Conservation (phyloP, 208 protist genomes). For the Phytomonas francai region DNA sequence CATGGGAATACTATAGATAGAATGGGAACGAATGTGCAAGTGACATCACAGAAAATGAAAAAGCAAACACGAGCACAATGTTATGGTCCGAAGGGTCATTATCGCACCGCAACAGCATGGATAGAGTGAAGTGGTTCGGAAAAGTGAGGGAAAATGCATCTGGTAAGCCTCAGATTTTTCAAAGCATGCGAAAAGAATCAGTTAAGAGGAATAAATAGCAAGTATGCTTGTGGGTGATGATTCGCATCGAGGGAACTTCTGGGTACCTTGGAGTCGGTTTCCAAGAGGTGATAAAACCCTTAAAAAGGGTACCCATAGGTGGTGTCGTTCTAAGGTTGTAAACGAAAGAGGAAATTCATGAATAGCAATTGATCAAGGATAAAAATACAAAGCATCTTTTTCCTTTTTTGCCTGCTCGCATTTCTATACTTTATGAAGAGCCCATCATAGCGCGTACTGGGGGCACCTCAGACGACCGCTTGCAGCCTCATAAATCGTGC, state of each 20-base stretch:
- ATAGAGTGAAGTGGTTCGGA: background rate
- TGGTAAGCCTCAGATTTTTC: background rate
- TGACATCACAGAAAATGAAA: background rate
- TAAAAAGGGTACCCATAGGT: too few relatives aligned
- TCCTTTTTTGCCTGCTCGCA: background rate
- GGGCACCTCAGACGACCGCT: background rate
- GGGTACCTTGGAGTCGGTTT: too few relatives aligned
- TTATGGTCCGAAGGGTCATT: background rate
- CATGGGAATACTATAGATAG: background rate
- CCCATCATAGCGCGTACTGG: background rate
- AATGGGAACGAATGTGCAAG: background rate
- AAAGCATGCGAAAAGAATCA: background rate
- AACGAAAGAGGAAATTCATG: too few relatives aligned
- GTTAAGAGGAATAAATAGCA: background rate
- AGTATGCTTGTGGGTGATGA: background rate
- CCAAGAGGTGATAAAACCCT: too few relatives aligned
- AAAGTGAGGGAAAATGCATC: background rate
- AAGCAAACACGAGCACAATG: background rate
- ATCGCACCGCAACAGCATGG: background rate
- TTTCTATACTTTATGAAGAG: conserved; percentile 9
- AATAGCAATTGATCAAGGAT: too few relatives aligned
- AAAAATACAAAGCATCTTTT: background rate
- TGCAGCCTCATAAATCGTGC: background rate
- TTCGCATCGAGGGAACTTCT: background rate
- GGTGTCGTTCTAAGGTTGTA: too few relatives aligned